These are phyloP conservation scores for Cutaneotrichosporon cutaneum DNA, from an alignment of 1,284 basidiomycete genomes.

Conservation along the genomic window DNA sequence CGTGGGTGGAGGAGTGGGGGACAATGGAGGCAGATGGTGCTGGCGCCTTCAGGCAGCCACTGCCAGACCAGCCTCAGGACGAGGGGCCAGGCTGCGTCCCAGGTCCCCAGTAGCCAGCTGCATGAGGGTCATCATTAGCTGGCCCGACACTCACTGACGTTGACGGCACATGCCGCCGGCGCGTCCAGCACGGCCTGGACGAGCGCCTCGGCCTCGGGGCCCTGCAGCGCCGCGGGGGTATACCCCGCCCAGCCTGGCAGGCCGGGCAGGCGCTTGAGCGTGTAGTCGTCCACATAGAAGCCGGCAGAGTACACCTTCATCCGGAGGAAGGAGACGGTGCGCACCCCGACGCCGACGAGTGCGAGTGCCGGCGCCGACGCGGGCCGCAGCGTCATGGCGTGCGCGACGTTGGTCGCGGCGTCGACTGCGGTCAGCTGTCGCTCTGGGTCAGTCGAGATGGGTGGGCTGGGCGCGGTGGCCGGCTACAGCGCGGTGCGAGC, in stretches of 20 bases:
- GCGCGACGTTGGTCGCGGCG: constrained; percentile 46
- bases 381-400: constrained; percentile 42
- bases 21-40: too few species aligned
- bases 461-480: too few species aligned
- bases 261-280: constrained; percentile 21
- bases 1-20: too few species aligned
- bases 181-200: constrained; percentile 13
- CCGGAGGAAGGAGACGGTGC: constrained; percentile 58
- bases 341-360: constrained; percentile 58
- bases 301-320: constrained; percentile 58
- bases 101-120: too few species aligned
- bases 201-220: constrained; percentile 9
- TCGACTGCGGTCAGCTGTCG: constrained; percentile 32
- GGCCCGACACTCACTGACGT: constrained; percentile 46
- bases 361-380: constrained; percentile 36
- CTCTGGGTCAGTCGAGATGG: too few species aligned
- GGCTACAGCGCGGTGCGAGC: too few species aligned
- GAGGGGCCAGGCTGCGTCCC: too few species aligned
- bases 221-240: background rate
- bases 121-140: too few species aligned
- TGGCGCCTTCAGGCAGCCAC: too few species aligned
- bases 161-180: constrained; percentile 45
- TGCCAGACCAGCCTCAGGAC: too few species aligned
- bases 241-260: constrained; percentile 9
- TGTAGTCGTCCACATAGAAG: constrained; percentile 54